Conservation (phyloP, 768 basidiomycete genomes). For the Podaxis sp. region DNA sequence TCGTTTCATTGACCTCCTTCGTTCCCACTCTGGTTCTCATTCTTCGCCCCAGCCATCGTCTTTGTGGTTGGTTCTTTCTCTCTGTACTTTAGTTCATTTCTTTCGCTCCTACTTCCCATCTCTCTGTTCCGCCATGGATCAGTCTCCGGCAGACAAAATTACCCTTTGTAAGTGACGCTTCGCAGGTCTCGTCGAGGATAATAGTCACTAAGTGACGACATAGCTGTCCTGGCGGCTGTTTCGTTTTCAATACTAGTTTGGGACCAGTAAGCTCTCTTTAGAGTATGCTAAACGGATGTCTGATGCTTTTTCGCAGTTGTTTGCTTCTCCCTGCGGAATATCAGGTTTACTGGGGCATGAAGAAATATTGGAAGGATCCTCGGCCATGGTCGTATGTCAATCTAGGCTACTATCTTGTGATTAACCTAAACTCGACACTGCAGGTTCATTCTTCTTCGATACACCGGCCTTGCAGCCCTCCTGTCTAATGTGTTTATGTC, state of each 20-base stretch:
- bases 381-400: constrained; percentile 26
- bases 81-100: too few relatives aligned
- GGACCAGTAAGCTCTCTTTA: not conserved
- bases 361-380: constrained; percentile 21
- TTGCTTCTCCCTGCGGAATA: constrained; percentile 23
- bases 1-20: not conserved
- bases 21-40: not conserved
- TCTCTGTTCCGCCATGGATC: not conserved
- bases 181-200: not conserved
- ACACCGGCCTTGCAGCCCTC: constrained; percentile 26
- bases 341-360: constrained; percentile 20
- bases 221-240: constrained; percentile 1
- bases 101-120: not conserved
- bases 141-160: not conserved
- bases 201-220: not conserved
- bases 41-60: not conserved
- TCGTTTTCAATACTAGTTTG: constrained; percentile 4
- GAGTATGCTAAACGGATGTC: too few relatives aligned
- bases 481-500: constrained; percentile 24
- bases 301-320: not conserved
- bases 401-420: not conserved
- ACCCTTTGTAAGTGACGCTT: not conserved
- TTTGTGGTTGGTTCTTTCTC: not conserved
- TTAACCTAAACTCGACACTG: not conserved
- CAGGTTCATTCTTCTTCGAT: constrained; percentile 30